Percentiles rank a stretch among this genome's conserved stretches.
Evolutionary conservation across 129 eudicot genomes (phyloP).

Genomic region (Helichrysum umbraculigerum): DNA sequence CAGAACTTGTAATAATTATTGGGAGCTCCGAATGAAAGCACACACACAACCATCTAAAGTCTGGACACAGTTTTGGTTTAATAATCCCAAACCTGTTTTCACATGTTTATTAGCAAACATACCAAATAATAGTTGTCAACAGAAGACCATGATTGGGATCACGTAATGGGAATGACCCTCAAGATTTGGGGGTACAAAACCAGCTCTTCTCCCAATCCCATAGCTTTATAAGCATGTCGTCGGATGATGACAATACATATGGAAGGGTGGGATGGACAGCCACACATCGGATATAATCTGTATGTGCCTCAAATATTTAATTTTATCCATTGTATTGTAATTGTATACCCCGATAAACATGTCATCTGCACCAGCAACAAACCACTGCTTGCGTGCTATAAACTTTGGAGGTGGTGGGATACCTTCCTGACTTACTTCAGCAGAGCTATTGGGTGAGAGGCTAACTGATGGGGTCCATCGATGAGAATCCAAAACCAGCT

Average conservation of each 20-base stretch:
- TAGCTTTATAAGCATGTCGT: conserved; percentile 97
- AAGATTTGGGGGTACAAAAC: conserved; percentile 74
- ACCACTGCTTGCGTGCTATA: conserved; percentile 93
- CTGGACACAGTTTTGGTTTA: conserved; percentile 85
- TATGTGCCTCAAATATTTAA: conserved; percentile 87
- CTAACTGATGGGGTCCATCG: no score
- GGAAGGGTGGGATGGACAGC: conserved; percentile 98
- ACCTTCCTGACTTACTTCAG: no score
- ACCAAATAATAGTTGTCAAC: not conserved
- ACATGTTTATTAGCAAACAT: conserved; percentile 4
- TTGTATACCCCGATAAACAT: conserved; percentile 96
- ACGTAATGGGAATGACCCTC: conserved; percentile 99
- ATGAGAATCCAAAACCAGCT: no score
- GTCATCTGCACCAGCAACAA: conserved; percentile 99
- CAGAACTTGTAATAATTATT: conserved; percentile 88
- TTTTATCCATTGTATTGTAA: conserved; percentile 95
- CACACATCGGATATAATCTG: conserved; percentile 91
- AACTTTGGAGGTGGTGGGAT: conserved; percentile 45
- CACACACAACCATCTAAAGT: conserved; percentile 82
- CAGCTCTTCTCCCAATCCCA: conserved; percentile 99
- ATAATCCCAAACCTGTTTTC: conserved; percentile 87
- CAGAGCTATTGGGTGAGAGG: no score
- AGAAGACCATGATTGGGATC: conserved; percentile 63
- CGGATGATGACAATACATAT: conserved; percentile 93
- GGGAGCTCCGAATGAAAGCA: conserved; percentile 90